Base-by-base conservation (phyloP, 805 yeast species). In the Starmerella stigmatis region DNA sequence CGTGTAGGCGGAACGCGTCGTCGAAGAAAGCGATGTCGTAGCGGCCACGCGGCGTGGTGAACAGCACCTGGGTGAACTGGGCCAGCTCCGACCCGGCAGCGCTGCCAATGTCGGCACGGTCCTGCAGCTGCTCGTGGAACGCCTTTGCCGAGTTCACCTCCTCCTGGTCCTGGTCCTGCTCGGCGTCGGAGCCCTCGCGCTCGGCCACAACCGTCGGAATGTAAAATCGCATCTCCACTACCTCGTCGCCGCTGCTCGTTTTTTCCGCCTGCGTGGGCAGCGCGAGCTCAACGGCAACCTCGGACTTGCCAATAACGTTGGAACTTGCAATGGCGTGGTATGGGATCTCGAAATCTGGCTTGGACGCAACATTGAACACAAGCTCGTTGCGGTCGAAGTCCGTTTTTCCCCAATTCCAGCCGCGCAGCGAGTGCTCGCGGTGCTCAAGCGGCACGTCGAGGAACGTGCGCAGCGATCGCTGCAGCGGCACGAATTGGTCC, bases 321-420 rank as follows among this genome's bases (percentile, higher is more conserved):
- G 94, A 76, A 64, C 94, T 92, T 51, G 78, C 74, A 46, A 92
- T 81, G 17, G 75, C 77, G 9, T 72, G 58, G 61, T 86, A 92
- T 2, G 97, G 96, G 35, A 92, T 67, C 65, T 92, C 98, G 62
- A 89, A 89, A 11, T 81, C 76, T 3, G 98, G 97, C 57, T 83
- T 80, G 55, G 86, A 86, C 59, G 83, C 83, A 19, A 88, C 79
- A 47, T 79, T 77, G 65, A 92, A 88, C 23, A 85, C 76, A 62
- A 92, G 69, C 63, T 92, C 98, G 56, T 86, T 84, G 62, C 95
- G 76, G 17, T 94, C 95, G 60, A 92, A 75, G 61, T 88, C 95
- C 13, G 89, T 72, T 52, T 81, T 78, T 44, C 99, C 99, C 98
- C 98, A 92, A 65, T 92, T 92, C 98, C 98, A 92, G 26, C 99